Evolutionary conservation across 1,284 basidiomycete species (phyloP).

Genomic region (Takashimella tepidaria): DNA sequence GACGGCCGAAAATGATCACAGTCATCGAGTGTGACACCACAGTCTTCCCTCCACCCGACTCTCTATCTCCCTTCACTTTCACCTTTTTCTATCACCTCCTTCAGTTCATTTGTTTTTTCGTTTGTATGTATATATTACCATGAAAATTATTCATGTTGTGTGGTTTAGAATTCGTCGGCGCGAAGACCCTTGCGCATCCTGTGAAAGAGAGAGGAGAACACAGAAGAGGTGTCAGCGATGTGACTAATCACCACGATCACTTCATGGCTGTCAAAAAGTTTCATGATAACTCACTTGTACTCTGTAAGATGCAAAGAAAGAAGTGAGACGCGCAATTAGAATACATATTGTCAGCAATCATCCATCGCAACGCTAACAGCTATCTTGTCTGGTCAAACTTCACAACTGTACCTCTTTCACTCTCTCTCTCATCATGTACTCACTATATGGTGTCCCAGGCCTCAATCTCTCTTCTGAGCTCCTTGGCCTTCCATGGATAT

Average conservation of each 20-base stretch:
- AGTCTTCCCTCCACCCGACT: too few species aligned
- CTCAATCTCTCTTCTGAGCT: constrained; percentile 35
- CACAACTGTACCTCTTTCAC: too few species aligned
- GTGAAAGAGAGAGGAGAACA: too few species aligned
- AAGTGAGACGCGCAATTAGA: not conserved
- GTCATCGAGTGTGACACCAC: too few species aligned
- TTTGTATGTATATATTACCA: not conserved
- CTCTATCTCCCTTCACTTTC: too few species aligned
- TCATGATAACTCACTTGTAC: constrained; percentile 25
- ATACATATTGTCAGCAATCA: not conserved
- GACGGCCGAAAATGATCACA: too few species aligned
- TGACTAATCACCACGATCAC: not conserved
- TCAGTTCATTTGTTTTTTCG: not conserved
- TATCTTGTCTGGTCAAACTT: too few species aligned
- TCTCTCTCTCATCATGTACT: constrained; percentile 15
- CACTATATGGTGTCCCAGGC: constrained; percentile 46
- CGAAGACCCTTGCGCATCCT: constrained; percentile 42
- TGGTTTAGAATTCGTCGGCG: constrained; percentile 39
- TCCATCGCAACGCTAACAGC: too few species aligned
- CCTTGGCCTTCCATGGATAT: constrained; percentile 25
- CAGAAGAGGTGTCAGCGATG: not conserved
- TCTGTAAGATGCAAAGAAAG: constrained; percentile 12
- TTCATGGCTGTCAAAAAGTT: not conserved
- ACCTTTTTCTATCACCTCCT: not conserved
- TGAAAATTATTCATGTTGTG: not conserved